Evolutionary conservation across 352 stramenopile species (phyloP).

Genomic region (Globisporangium viniferum): DNA sequence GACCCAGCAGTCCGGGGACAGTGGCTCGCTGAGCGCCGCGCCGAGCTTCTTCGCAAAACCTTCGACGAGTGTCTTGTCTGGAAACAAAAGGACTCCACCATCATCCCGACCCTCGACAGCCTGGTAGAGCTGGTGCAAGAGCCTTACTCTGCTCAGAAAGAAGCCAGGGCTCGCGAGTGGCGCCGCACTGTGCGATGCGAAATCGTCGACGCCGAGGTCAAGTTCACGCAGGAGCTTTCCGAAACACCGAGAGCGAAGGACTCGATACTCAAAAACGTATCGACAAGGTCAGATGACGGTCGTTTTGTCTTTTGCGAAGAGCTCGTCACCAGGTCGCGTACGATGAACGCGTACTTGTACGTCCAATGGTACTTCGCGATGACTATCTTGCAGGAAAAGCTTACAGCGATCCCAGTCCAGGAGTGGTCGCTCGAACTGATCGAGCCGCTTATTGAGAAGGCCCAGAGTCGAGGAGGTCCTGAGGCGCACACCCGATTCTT

Average conservation of each 20-base stretch:
- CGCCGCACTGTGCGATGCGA: not conserved
- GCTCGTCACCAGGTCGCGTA: too few species aligned
- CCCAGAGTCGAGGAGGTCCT: not conserved
- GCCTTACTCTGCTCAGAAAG: not conserved
- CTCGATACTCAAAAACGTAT: too few species aligned
- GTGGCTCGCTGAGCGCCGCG: slow-evolving; percentile 2
- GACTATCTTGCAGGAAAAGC: not conserved
- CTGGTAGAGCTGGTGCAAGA: not conserved
- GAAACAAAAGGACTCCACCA: not conserved
- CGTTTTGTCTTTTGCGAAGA: not conserved
- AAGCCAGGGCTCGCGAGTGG: not conserved
- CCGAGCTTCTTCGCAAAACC: slow-evolving; percentile 10
- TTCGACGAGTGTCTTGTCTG: not conserved
- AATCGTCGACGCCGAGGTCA: too few species aligned
- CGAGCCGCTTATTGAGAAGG: not conserved
- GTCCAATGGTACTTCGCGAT: not conserved
- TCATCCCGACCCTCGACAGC: not conserved
- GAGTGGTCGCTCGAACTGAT: not conserved
- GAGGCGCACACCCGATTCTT: not conserved
- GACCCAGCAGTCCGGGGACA: slow-evolving; percentile 1
- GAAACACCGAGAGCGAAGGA: too few species aligned
- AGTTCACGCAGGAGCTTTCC: too few species aligned
- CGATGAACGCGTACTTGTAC: not conserved
- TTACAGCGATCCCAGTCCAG: not conserved
- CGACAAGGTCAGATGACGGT: not conserved